A percentile compares a stretch with the other conserved stretches of the same genome.
phyloP scores from a whole-genome alignment of 78 protist genomes.

The Monocercomonoides exilis region DNA sequence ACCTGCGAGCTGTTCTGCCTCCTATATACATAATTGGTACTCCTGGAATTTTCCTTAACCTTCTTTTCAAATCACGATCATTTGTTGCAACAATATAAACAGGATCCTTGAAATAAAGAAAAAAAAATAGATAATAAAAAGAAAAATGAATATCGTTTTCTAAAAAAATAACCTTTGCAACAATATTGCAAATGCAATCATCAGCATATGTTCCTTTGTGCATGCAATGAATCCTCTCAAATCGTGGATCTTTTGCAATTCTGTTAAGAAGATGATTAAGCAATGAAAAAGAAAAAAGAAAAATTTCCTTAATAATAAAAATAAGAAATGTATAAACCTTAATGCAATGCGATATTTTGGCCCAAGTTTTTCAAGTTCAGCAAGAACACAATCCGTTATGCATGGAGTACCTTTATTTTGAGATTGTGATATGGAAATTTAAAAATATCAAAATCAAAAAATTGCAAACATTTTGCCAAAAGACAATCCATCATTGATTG shows the following conservation, averaged over 20 bases:
- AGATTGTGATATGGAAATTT: neutral
- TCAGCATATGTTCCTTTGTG: slow-evolving; percentile 96
- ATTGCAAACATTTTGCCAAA: slow-evolving; percentile 72
- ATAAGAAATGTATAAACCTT: slow-evolving; percentile 21
- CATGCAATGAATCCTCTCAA: slow-evolving; percentile 77
- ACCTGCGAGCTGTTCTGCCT: slow-evolving; percentile 42
- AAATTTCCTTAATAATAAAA: neutral
- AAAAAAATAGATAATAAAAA: neutral
- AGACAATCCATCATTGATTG: slow-evolving; percentile 86
- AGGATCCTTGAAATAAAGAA: slow-evolving; percentile 19
- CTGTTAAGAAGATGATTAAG: slow-evolving; percentile 35
- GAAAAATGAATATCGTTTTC: neutral
- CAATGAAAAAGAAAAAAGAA: neutral
- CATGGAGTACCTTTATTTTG: slow-evolving; percentile 51
- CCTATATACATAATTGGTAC: slow-evolving; percentile 86
- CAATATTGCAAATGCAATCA: slow-evolving; percentile 89
- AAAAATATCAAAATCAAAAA: neutral
- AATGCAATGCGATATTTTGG: slow-evolving; percentile 68
- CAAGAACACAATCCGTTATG: slow-evolving; percentile 95
- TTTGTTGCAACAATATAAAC: slow-evolving; percentile 89
- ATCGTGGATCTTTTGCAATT: slow-evolving; percentile 88
- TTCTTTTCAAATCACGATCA: slow-evolving; percentile 89
- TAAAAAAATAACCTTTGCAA: slow-evolving; percentile 32
- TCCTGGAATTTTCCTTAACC: slow-evolving; percentile 93
- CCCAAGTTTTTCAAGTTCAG: slow-evolving; percentile 95